These are phyloP conservation scores for Lepidium africanum DNA, from an alignment of 345 rosid genomes.

Conservation along the genomic window DNA sequence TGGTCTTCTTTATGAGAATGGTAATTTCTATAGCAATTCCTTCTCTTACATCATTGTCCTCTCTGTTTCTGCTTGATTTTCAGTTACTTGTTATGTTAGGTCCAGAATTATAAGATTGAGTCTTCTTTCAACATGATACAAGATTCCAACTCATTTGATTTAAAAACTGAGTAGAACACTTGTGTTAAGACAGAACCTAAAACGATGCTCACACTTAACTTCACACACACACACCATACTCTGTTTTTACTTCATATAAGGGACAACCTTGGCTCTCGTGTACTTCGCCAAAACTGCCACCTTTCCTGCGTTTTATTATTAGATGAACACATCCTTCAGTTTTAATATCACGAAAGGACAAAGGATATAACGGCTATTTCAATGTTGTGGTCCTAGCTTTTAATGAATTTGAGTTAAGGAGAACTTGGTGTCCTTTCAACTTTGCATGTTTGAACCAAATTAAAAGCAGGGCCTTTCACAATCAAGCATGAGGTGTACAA, in stretches of 20 bases:
- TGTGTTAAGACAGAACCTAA: not conserved
- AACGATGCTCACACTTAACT: too few relatives aligned
- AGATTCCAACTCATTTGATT: not conserved
- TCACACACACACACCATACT: not conserved
- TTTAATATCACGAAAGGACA: not conserved
- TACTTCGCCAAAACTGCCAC: not conserved
- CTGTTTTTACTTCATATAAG: not conserved
- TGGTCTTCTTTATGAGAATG: conserved; percentile 20
- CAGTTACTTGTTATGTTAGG: not conserved
- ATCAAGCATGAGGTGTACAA: conserved; percentile 44
- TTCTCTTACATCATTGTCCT: conserved; percentile 8
- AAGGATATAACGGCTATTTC: not conserved
- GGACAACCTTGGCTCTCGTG: not conserved
- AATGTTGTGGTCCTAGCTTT: not conserved
- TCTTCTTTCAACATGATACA: not conserved
- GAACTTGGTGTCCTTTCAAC: not conserved
- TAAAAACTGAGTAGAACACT: not conserved
- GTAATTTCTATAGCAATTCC: not conserved
- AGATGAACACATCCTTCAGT: not conserved
- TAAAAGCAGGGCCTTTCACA: conserved; percentile 43
- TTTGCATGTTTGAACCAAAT: not conserved
- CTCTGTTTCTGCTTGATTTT: conserved; percentile 31
- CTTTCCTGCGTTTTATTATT: not conserved
- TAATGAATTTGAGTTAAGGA: not conserved
- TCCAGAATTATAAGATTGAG: not conserved